Conservation (phyloP, 176 grass and related monocot genomes). For the Lolium rigidum region DNA sequence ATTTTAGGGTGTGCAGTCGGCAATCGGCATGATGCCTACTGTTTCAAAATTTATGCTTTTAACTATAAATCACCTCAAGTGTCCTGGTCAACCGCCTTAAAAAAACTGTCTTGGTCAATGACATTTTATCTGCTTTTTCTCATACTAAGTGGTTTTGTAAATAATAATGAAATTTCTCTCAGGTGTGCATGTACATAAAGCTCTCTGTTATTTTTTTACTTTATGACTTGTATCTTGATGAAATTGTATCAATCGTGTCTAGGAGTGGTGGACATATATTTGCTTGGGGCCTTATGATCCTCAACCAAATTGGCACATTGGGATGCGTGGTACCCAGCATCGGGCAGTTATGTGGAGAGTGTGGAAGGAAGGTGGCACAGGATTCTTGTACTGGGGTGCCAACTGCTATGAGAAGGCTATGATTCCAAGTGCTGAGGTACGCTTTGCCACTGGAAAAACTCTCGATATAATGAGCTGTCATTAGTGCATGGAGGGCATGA, state of each 20-base stretch:
- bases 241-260: conserved; percentile 24
- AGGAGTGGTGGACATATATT: conserved; percentile 99
- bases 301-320: conserved; percentile 98
- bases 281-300: conserved; percentile 97
- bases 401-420: conserved; percentile 97
- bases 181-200: conserved; percentile 19
- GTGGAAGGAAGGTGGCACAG: conserved; percentile 97
- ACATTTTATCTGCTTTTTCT: conserved; percentile 14
- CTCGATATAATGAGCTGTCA: conserved; percentile 1
- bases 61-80: neutral
- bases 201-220: neutral
- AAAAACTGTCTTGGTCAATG: conserved; percentile 21
- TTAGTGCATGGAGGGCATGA: neutral
- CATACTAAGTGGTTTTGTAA: conserved; percentile 4
- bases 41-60: neutral
- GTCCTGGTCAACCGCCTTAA: conserved; percentile 1
- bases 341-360: conserved; percentile 98
- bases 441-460: conserved; percentile 6
- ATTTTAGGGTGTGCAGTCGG: conserved; percentile 16
- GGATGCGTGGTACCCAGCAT: conserved; percentile 98
- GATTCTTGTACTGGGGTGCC: conserved; percentile 97
- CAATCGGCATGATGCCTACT: conserved; percentile 17
- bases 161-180: conserved; percentile 4
- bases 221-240: conserved; percentile 29
- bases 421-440: conserved; percentile 94